Evolutionary conservation across 2,329 filamentous ascomycete species (phyloP), one percentile per base, ranked within the genome.

Genomic region (Aureobasidium sp.): DNA sequence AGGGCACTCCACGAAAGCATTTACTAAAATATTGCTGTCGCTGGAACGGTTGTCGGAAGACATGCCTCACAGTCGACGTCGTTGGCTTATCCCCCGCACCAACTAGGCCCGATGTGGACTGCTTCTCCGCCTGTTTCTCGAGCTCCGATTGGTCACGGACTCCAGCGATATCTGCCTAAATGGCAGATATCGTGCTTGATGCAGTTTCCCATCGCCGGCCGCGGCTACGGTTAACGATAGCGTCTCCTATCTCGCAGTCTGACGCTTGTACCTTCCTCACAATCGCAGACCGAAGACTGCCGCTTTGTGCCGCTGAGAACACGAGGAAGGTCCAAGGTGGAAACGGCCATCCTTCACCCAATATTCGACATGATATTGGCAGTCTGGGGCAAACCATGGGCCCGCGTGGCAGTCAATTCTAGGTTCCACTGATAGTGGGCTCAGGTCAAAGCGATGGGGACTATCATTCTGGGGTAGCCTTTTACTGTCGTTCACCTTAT

Each of bases 181-280:
- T 49, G 56, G 44, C 56, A 59, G 22, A 59, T 41, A 9, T n/a
- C 5, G 22, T n/a, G 22, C 22, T 20, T 52, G 25, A 52, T 52
- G 17, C 31, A 11, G 17, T 22, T 22, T 22, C 15, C 17, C 8
- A 25, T n/a, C 25, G 36, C 51, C 51, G 34, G 22, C 51, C 15
- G 14, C 51, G 29, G 29, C 53, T 15, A 20, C 12, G 11, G 11
- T 14, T 15, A 12, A 5, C 20, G 34, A 59, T 17, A 41, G 34
- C 22, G 56, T 12, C 22, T 39, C 56, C 31, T 59, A 59, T 59
- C 56, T 59, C 42, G 12, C 55, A 45, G 17, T 22, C 31, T 31
- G 41, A 45, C 57, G 57, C 57, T 51, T 61, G 57, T 51, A 61
- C 57, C 57, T 61, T 61, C 57, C 57, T 61, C 27, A 5, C 5